Percentiles rank a stretch among this genome's conserved stretches.
These are phyloP conservation scores for Eruca vesicaria DNA, from an alignment of 441 rosid species.

Conservation along the genomic window DNA sequence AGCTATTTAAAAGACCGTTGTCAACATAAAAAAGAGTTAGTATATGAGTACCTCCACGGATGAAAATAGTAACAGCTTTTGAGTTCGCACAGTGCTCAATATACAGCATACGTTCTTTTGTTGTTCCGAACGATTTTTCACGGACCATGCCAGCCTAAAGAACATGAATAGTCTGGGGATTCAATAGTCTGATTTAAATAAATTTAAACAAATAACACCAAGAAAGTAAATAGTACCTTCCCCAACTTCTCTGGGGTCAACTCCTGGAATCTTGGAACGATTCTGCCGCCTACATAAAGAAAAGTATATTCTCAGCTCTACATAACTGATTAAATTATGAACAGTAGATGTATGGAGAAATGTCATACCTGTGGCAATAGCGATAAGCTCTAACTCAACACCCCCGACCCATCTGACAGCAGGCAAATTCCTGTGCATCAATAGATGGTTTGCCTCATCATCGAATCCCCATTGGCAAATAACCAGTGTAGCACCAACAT, in stretches of 20 bases:
- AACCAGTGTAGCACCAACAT: constrained; percentile 95
- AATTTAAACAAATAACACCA: not conserved
- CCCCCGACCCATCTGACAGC: constrained; percentile 46
- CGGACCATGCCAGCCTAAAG: constrained; percentile 93
- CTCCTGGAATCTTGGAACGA: constrained; percentile 99
- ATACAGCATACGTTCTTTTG: constrained; percentile 91
- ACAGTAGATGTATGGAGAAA: not conserved
- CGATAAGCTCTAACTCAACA: constrained; percentile 57
- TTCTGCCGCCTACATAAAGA: constrained; percentile 77
- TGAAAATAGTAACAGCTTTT: constrained; percentile 92
- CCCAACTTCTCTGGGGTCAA: constrained; percentile 94
- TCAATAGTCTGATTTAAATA: not conserved
- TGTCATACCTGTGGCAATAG: not conserved
- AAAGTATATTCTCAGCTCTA: constrained; percentile 9
- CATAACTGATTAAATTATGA: not conserved
- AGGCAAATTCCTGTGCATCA: constrained; percentile 94
- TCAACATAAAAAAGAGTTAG: not conserved
- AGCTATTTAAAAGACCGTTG: not conserved
- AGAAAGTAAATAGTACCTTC: constrained; percentile 47
- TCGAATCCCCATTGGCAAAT: constrained; percentile 99
- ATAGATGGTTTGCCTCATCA: constrained; percentile 96
- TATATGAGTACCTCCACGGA: constrained; percentile 81
- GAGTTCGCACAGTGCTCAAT: constrained; percentile 96
- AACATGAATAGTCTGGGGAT: not conserved
- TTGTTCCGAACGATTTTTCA: constrained; percentile 91